Evolutionary conservation across 2,329 filamentous ascomycete species (phyloP), one percentile per base, ranked within the genome.

Genomic region (Botrytis aclada): DNA sequence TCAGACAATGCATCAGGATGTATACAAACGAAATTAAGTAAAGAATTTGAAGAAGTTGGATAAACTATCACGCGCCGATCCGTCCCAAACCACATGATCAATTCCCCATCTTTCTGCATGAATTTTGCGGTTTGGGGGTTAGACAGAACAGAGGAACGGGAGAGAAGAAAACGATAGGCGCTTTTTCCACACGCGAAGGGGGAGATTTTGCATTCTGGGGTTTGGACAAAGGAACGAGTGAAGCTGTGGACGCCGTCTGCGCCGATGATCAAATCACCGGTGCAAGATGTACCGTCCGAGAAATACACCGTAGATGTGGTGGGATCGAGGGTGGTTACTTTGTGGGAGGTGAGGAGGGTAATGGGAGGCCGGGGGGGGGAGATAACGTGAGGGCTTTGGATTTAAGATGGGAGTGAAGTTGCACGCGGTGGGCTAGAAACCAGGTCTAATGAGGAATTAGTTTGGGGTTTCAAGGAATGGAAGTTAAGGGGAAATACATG

Each of bases 341-440:
- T 83, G 70, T 82, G 84, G 4, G 82, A 80, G 0, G 83, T 84
- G 18, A 83, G 79, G 32, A 86, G 80, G 43, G 80, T 80, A 6
- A 82, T 83, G 3, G 79, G 81, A 29, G 73, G 81, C n/a, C n/a
- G 2, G 77, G 82, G 5, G 76, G 79, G 0, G 83, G 82, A 18
- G 81, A 79, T 0, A 78, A 77, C 4, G 79, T 80, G 1, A 82
- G 84, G 0, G 87, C 88, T 4, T 81, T 74, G 12, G 79, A 76
- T 78, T 88, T 89, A 45, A 90, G 79, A 8, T 82, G 81, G 29
- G 85, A 83, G 76, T 90, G 88, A 25, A 90, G 81, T 70, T 83
- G 80, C 7, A 87, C 83, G 2, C 88, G 84, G 74, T 90, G 88
- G 9, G 84, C 84, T 4, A 89, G 81, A 3, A 84, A 82, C 87